These are phyloP conservation scores for Fusarium sp. DNA, from an alignment of 2,329 filamentous ascomycete species.

Conservation along the genomic window DNA sequence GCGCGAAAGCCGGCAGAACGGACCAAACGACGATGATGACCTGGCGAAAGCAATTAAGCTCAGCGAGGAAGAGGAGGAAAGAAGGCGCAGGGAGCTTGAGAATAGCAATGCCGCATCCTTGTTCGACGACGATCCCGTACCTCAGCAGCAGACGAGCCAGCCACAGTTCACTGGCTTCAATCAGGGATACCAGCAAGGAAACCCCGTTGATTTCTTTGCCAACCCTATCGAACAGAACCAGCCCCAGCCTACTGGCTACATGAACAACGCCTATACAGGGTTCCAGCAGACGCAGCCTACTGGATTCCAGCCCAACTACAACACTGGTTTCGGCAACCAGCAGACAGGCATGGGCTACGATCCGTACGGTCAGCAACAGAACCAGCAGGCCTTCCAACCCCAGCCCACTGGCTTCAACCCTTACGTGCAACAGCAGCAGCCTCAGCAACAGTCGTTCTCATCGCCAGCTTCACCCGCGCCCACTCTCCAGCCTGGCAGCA, in stretches of 20 bases:
- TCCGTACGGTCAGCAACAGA: conserved; percentile 65
- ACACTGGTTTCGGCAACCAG: conserved; percentile 69
- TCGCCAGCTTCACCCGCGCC: conserved; percentile 63
- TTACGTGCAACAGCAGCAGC: conserved; percentile 55
- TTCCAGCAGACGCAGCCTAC: conserved; percentile 59
- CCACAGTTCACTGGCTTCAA: conserved; percentile 90
- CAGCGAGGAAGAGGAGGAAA: conserved; percentile 93
- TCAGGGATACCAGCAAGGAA: conserved; percentile 97
- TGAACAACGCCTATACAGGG: conserved; percentile 65
- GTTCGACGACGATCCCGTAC: conserved; percentile 80
- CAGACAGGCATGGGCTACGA: conserved; percentile 76
- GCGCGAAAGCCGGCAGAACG: conserved; percentile 69
- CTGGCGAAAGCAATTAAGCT: conserved; percentile 94
- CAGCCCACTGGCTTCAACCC: conserved; percentile 65
- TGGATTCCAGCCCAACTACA: conserved; percentile 67
- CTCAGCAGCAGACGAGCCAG: conserved; percentile 64
- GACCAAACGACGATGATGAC: conserved; percentile 79
- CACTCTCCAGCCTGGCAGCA: conserved; percentile 78
- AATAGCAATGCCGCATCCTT: conserved; percentile 84
- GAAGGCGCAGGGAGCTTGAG: conserved; percentile 85
- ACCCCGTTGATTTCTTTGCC: conserved; percentile 95
- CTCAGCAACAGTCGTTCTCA: conserved; percentile 52
- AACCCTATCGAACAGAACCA: conserved; percentile 86
- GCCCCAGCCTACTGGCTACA: conserved; percentile 80
- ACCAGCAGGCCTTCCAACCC: conserved; percentile 57